Evolutionary conservation across 2,329 filamentous ascomycete species (phyloP).

Genomic region (Chrysoporthe deuterocubensis): DNA sequence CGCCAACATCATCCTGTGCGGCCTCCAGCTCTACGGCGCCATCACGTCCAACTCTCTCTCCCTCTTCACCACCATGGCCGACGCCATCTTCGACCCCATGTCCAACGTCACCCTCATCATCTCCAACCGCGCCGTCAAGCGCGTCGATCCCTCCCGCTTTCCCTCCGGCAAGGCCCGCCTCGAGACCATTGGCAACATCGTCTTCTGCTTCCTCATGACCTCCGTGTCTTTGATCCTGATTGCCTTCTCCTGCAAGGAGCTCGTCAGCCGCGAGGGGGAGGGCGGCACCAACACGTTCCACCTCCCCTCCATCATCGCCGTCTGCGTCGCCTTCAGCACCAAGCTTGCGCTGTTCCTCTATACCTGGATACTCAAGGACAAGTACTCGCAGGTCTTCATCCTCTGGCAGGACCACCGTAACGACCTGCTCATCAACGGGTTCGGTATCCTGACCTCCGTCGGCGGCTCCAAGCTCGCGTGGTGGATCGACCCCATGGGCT

Average conservation of each 20-base stretch:
- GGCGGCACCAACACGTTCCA: constrained; percentile 69
- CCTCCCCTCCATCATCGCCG: constrained; percentile 82
- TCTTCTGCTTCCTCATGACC: constrained; percentile 96
- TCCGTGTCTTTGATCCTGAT: constrained; percentile 91
- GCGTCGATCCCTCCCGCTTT: constrained; percentile 83
- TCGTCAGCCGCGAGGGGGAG: constrained; percentile 56
- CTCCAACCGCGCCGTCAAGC: constrained; percentile 84
- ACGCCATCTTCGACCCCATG: constrained; percentile 90
- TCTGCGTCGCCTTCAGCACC: constrained; percentile 80
- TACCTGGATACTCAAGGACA: constrained; percentile 88
- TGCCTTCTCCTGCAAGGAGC: constrained; percentile 78
- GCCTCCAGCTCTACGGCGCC: constrained; percentile 87
- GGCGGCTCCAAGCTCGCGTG: constrained; percentile 85
- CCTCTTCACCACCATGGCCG: constrained; percentile 96
- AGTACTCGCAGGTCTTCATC: constrained; percentile 89
- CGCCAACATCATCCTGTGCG: constrained; percentile 79
- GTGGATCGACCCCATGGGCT: constrained; percentile 95
- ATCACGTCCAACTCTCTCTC: constrained; percentile 87
- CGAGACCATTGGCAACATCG: constrained; percentile 93
- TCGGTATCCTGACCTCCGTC: constrained; percentile 89
- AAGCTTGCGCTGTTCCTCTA: constrained; percentile 87
- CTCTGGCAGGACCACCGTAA: constrained; percentile 98
- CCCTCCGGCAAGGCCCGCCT: constrained; percentile 92
- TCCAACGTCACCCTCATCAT: constrained; percentile 88
- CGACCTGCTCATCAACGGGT: constrained; percentile 94